Evolutionary conservation across 306 rosid genomes (phyloP).

Genomic region (Erythrophleum fordii): DNA sequence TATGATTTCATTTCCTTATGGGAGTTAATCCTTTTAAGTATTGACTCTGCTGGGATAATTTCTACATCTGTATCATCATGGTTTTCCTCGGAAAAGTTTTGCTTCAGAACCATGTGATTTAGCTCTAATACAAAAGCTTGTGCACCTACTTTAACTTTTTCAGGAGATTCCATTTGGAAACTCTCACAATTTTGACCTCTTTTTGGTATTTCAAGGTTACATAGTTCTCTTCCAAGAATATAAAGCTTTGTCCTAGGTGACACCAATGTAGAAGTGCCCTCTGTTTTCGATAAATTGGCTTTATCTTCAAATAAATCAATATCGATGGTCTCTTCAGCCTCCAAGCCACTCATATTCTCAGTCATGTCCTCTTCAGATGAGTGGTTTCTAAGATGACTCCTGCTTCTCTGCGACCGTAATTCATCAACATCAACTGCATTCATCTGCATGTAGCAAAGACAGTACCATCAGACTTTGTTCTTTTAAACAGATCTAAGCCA

Average conservation of each 20-base stretch:
- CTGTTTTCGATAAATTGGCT: conserved; percentile 33
- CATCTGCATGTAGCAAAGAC: conserved; percentile 48
- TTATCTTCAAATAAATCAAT: conserved; percentile 32
- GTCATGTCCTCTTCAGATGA: conserved; percentile 58
- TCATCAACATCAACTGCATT: conserved; percentile 56
- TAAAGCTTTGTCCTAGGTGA: conserved; percentile 32
- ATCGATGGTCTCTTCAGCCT: conserved; percentile 36
- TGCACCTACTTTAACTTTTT: conserved; percentile 28
- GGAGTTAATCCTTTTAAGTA: conserved; percentile 60
- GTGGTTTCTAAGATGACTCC: conserved; percentile 52
- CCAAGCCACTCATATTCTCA: conserved; percentile 41
- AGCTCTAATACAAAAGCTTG: conserved; percentile 33
- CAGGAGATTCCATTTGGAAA: conserved; percentile 28
- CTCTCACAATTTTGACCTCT: conserved; percentile 19
- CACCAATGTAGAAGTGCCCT: conserved; percentile 23
- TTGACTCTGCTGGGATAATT: conserved; percentile 52
- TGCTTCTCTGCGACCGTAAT: conserved; percentile 44
- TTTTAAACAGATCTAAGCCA: background rate
- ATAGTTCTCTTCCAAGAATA: conserved; percentile 33
- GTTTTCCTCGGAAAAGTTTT: conserved; percentile 38
- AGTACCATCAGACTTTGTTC: conserved; percentile 14
- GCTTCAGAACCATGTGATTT: conserved; percentile 35
- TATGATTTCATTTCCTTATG: conserved; percentile 62
- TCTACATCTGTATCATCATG: conserved; percentile 49
- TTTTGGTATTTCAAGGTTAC: conserved; percentile 54